A percentile compares a stretch with the other conserved stretches of the same genome.
phyloP scores from a whole-genome alignment of 2,329 filamentous ascomycete species.

The Penicillium sp. region DNA sequence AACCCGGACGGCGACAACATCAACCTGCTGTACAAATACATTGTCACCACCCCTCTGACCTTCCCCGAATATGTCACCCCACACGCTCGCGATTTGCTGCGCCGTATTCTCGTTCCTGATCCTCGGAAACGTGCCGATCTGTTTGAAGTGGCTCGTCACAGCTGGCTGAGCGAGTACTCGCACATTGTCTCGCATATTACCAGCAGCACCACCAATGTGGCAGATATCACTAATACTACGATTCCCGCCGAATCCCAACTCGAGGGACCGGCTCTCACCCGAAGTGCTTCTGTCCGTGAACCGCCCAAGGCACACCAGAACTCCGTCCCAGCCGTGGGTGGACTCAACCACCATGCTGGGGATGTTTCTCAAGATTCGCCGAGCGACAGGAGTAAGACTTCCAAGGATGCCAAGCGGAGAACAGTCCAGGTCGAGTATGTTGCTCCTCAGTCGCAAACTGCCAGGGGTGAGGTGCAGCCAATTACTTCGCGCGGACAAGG shows the following conservation, averaged over 20 bases:
- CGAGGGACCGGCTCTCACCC: slow-evolving; percentile 61
- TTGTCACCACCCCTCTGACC: slow-evolving; percentile 90
- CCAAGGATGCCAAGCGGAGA: slow-evolving; percentile 79
- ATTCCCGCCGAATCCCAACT: slow-evolving; percentile 51
- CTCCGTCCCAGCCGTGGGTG: slow-evolving; percentile 46
- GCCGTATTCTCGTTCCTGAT: slow-evolving; percentile 90
- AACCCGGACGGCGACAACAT: slow-evolving; percentile 99
- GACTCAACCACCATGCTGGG: slow-evolving; percentile 66
- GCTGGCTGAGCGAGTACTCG: slow-evolving; percentile 96
- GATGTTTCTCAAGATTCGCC: slow-evolving; percentile 65
- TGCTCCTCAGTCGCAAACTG: slow-evolving; percentile 78
- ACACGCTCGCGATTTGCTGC: slow-evolving; percentile 84
- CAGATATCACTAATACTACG: slow-evolving; percentile 76
- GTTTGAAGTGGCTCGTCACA: slow-evolving; percentile 95
- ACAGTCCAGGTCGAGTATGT: slow-evolving; percentile 99
- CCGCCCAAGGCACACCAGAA: slow-evolving; percentile 61
- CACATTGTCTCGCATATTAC: slow-evolving; percentile 96
- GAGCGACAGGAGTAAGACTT: slow-evolving; percentile 56
- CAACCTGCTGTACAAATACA: slow-evolving; percentile 98
- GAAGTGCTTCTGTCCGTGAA: slow-evolving; percentile 89
- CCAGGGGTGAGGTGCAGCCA: slow-evolving; percentile 54
- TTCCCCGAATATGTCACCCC: slow-evolving; percentile 99
- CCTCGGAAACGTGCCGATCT: slow-evolving; percentile 90
- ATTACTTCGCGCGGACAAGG: slow-evolving; percentile 13
- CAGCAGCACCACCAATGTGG: slow-evolving; percentile 81